phyloP scores from a whole-genome alignment of 2,329 filamentous ascomycete species.

The Aspergillus persii region DNA sequence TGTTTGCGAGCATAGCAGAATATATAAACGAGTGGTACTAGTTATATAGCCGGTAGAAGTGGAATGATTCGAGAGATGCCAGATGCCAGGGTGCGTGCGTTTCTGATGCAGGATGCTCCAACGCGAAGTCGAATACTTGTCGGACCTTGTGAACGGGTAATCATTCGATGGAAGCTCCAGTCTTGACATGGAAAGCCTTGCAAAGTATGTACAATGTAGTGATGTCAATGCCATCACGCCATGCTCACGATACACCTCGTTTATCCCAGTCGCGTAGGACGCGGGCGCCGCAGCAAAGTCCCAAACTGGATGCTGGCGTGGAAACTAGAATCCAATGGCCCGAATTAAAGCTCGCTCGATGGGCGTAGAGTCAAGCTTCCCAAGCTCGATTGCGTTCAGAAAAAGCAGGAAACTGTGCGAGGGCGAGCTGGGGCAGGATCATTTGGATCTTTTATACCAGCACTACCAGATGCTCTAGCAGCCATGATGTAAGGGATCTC shows the following conservation, averaged over 20 bases:
- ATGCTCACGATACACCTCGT: constrained; percentile 52
- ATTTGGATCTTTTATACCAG: too few relatives aligned
- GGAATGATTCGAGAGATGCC: constrained; percentile 74
- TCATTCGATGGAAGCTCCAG: constrained; percentile 54
- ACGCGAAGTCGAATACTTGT: constrained; percentile 56
- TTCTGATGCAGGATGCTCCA: constrained; percentile 50
- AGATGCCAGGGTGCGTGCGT: constrained; percentile 64
- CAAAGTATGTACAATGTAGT: constrained; percentile 63
- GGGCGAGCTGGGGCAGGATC: too few relatives aligned
- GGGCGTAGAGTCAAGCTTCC: constrained; percentile 46
- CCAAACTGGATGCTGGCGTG: constrained; percentile 47
- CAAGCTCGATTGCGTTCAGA: constrained; percentile 25
- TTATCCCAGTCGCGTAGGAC: constrained; percentile 63
- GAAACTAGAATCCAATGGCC: constrained; percentile 63
- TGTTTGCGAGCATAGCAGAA: constrained; percentile 73
- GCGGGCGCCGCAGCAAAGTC: constrained; percentile 57
- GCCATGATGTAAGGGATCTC: too few relatives aligned
- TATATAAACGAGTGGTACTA: constrained; percentile 75
- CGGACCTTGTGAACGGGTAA: constrained; percentile 61
- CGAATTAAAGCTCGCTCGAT: constrained; percentile 63
- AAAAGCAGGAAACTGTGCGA: too few relatives aligned
- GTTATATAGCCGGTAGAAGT: constrained; percentile 71
- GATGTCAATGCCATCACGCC: constrained; percentile 59
- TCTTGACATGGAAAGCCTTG: constrained; percentile 62
- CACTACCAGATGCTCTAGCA: too few relatives aligned